phyloP scores from a whole-genome alignment of 495 filamentous ascomycete genomes.

The Podospora didyma region DNA sequence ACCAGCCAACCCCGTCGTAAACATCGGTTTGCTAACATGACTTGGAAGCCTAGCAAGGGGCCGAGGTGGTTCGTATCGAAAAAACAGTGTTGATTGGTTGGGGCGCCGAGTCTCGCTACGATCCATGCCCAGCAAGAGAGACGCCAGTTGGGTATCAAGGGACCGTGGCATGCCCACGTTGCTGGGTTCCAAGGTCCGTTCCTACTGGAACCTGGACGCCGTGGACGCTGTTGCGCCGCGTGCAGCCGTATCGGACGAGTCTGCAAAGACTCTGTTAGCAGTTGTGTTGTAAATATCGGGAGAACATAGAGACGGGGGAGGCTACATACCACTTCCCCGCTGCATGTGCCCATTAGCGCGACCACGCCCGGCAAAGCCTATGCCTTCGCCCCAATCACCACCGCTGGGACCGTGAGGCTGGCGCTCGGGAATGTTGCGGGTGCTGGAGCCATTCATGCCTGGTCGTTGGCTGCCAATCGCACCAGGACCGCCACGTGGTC shows the following conservation, averaged over 20 bases:
- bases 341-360: constrained; percentile 78
- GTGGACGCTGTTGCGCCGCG: constrained; percentile 19
- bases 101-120: too few relatives aligned
- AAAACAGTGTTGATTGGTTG: too few relatives aligned
- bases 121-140: too few relatives aligned
- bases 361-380: constrained; percentile 62
- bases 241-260: constrained; percentile 31
- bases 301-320: neutral
- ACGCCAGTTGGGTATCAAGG: too few relatives aligned
- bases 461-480: constrained; percentile 87
- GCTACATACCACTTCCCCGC: constrained; percentile 64
- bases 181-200: neutral
- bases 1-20: too few relatives aligned
- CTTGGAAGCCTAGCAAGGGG: too few relatives aligned
- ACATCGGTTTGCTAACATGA: too few relatives aligned
- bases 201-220: constrained; percentile 28
- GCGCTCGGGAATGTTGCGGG: constrained; percentile 68
- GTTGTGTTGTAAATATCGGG: neutral
- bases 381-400: constrained; percentile 59
- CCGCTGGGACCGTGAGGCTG: constrained; percentile 76
- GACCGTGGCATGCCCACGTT: too few relatives aligned
- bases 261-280: constrained; percentile 4
- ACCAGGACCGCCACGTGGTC: constrained; percentile 51
- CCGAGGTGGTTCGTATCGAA: too few relatives aligned
- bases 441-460: constrained; percentile 57